Base-by-base conservation (phyloP, 441 rosid genomes). In the Populus hybrid region DNA sequence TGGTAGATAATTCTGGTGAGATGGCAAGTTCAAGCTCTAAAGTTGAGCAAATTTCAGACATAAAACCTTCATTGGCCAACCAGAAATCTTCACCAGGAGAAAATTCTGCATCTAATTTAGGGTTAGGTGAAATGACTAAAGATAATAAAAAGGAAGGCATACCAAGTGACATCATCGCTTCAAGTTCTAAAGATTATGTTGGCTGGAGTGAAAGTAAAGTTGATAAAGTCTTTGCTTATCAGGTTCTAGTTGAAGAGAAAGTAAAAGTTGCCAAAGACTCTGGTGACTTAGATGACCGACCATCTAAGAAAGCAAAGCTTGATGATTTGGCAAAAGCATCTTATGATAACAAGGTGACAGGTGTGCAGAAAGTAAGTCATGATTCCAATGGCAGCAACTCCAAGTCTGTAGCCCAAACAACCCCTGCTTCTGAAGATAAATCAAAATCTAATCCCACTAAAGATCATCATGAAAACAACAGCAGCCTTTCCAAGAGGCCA, bases 231-330 rank as follows among this genome's bases (percentile, higher is more conserved):
- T 79, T 66, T 69, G 79, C 19, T 24, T 63, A 61, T 75, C 69
- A 69, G 57, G 78, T 79, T 75, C 57, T 74, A 73, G 72, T 57
- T 81, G 74, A 84, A 65, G 82, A 76, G 67, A 85, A 79, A 69
- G 78, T 38, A 36, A 83, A 86, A 82, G 59, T 76, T 75, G 32
- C 57, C 16, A 80, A 72, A 75, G 87, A 79, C 42, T 63, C 34
- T 8, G 73, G 79, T 34, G 84, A 83, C 77, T 79, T 80, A 64
- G 86, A 78, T 75, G 65, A 67, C 28, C 84, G 91, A 84, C 86
- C 88, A 72, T 79, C 9, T 65, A 89, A 93, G 86, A 88, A 81
- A 83, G 85, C 75, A 36, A 90, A 86, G 79, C 72, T 85, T 72
- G 88, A 84, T 78, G 73, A 77, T 75, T 71, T 77, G 74, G 74